Conservation (phyloP, 495 filamentous ascomycete genomes). For the Pyrenula massariospora region DNA sequence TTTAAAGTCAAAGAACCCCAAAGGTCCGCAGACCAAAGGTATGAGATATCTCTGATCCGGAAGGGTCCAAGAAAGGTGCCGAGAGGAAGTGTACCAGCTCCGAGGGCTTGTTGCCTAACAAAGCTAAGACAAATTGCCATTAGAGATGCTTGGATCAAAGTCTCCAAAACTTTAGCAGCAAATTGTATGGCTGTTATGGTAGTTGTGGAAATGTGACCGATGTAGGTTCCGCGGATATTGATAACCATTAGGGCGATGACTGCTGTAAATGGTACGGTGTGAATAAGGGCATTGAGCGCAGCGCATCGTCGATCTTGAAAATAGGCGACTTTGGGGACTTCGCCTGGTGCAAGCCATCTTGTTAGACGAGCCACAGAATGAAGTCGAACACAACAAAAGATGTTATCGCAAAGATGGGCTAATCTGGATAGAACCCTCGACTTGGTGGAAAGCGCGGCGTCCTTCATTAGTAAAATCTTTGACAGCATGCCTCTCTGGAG, state of each 20-base stretch:
- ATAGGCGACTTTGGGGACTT: not conserved
- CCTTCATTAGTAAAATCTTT: too few relatives aligned
- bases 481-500: too few relatives aligned
- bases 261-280: not conserved
- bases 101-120: slow-evolving; percentile 5
- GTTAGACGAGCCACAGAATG: not conserved
- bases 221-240: not conserved
- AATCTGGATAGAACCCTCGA: too few relatives aligned
- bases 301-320: not conserved
- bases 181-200: slow-evolving; percentile 9
- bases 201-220: not conserved
- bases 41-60: slow-evolving; percentile 8
- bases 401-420: too few relatives aligned
- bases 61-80: slow-evolving; percentile 11
- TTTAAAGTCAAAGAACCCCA: slow-evolving; percentile 4
- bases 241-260: not conserved
- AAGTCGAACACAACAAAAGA: too few relatives aligned
- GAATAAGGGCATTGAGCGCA: not conserved
- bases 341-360: not conserved
- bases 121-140: slow-evolving; percentile 3
- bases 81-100: slow-evolving; percentile 7
- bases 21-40: slow-evolving; percentile 17
- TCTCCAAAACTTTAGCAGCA: slow-evolving; percentile 13
- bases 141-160: slow-evolving; percentile 12
- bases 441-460: too few relatives aligned